A percentile compares a stretch with the other conserved stretches of the same genome.
These are phyloP conservation scores for Penicillium arizonense DNA, from an alignment of 495 filamentous ascomycete species.

Conservation along the genomic window DNA sequence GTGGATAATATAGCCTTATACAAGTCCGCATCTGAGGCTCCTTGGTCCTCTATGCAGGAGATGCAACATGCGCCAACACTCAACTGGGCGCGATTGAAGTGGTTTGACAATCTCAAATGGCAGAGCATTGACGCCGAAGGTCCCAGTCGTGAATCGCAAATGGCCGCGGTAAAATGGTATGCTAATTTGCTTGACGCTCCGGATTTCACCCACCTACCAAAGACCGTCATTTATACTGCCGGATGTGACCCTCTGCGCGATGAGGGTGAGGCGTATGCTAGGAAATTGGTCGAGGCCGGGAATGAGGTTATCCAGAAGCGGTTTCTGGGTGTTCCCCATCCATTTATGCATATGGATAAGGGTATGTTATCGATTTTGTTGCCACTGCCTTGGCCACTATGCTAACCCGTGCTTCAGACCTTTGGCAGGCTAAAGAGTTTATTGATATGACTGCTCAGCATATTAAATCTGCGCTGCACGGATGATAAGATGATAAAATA, in stretches of 20 bases:
- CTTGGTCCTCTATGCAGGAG: slow-evolving; percentile 42
- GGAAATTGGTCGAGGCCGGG: slow-evolving; percentile 44
- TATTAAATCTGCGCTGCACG: slow-evolving; percentile 19
- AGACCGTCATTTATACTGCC: slow-evolving; percentile 48
- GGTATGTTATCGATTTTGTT: slow-evolving; percentile 8
- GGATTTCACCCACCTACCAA: slow-evolving; percentile 39
- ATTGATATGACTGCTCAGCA: slow-evolving; percentile 27
- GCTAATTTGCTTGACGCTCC: slow-evolving; percentile 36
- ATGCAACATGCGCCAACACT: slow-evolving; percentile 44
- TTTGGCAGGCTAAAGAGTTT: slow-evolving; percentile 30
- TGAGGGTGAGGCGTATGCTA: slow-evolving; percentile 52
- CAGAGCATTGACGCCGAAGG: slow-evolving; percentile 14
- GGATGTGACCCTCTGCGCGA: slow-evolving; percentile 50
- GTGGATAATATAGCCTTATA: slow-evolving; percentile 37
- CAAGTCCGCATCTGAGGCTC: slow-evolving; percentile 40
- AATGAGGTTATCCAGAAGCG: slow-evolving; percentile 45
- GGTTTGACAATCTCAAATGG: slow-evolving; percentile 40
- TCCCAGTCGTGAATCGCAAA: slow-evolving; percentile 5
- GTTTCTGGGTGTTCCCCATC: slow-evolving; percentile 48
- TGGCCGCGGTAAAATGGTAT: slow-evolving; percentile 22
- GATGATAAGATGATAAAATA: background rate
- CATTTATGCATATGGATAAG: slow-evolving; percentile 47
- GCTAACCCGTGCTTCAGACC: slow-evolving; percentile 12
- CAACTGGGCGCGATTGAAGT: slow-evolving; percentile 48
- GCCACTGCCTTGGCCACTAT: background rate